These are phyloP conservation scores for Trichoderma erinaceum DNA, from an alignment of 495 filamentous ascomycete genomes.

Conservation along the genomic window DNA sequence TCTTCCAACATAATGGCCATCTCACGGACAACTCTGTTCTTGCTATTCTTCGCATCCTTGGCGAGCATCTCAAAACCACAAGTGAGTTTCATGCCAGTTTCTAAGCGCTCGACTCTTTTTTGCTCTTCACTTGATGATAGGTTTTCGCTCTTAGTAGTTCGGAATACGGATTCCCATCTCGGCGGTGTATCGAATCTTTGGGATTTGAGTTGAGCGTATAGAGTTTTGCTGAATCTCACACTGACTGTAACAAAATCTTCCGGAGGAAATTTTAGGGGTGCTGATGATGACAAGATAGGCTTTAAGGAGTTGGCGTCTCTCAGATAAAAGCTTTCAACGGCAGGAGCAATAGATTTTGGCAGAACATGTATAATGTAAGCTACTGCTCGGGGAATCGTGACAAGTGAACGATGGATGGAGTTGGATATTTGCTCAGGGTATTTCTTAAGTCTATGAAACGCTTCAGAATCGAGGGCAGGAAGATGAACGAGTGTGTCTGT, in stretches of 20 bases:
- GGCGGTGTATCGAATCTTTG: constrained; percentile 72
- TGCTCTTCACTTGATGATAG: constrained; percentile 25
- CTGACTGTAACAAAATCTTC: constrained; percentile 72
- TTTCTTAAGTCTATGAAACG: constrained; percentile 76
- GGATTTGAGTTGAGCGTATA: constrained; percentile 87
- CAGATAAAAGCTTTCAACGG: constrained; percentile 87
- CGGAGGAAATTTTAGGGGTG: constrained; percentile 54
- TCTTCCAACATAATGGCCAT: constrained; percentile 71
- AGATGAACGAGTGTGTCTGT: constrained; percentile 55
- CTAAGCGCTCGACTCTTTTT: constrained; percentile 43
- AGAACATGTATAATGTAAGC: constrained; percentile 72
- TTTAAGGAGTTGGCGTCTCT: constrained; percentile 76
- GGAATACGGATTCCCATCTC: constrained; percentile 47
- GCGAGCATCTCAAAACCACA: constrained; percentile 90
- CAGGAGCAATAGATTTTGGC: constrained; percentile 69
- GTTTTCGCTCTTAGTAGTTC: constrained; percentile 16
- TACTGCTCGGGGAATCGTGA: constrained; percentile 72
- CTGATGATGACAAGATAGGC: constrained; percentile 49
- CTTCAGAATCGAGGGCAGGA: constrained; percentile 71
- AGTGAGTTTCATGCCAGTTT: constrained; percentile 82
- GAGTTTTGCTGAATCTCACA: constrained; percentile 74
- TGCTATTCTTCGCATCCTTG: constrained; percentile 53
- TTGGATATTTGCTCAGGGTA: constrained; percentile 69
- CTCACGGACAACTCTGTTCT: constrained; percentile 62
- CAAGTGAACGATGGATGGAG: constrained; percentile 63